Base-by-base conservation (phyloP, 768 basidiomycete genomes). In the Tricholoma hemisulphureum region DNA sequence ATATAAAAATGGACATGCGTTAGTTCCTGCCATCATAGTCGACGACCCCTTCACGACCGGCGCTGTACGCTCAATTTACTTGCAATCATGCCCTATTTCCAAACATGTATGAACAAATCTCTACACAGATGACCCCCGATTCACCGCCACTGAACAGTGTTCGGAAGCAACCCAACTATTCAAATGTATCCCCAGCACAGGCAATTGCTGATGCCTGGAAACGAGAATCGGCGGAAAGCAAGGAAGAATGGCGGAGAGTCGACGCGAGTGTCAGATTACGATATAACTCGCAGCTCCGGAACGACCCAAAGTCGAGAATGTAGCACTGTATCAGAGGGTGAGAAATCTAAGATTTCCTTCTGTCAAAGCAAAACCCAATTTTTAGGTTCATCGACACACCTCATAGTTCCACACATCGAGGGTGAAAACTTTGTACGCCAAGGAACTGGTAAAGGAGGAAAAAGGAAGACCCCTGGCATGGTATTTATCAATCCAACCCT, bases 141-240 rank as follows among this genome's bases (percentile, higher is more conserved):
- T 73, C 76, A 71, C 71, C 75, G 61, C 67, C 75, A 63, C 69
- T 71, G 64, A 71, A 67, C 51, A 69, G 65, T 56, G 60, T 65
- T 56, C 68, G 70, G 63, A 71, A 73, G 69, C 69, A 66, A 51
- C 67, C 73, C 26, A 60, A 72, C 41, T 73, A 69, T 54, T 63
- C 72, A 57, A 59, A 63, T 34, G 61, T 79, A 63, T 77, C 84
- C 10, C 83, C 84, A 34, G 82, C 83, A 4, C 82, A 85, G 60
- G 79, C 82, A 26, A 89, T 91, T 67, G 85, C 84, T 32, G 82
- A 85, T 39, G 84, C 84, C 54, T 89, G 88, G 88, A 81, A 78
- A 66, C 72, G 75, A 49, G 84, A 87, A 70, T 80, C 83, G n/a
- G 58, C 68, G 13, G 82, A 87, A 69, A 83, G 73, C 61, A 80